A percentile compares a stretch with the other conserved stretches of the same genome.
phyloP scores from a whole-genome alignment of 192 early-diverging fungal species.

The Backusella australiensis region DNA sequence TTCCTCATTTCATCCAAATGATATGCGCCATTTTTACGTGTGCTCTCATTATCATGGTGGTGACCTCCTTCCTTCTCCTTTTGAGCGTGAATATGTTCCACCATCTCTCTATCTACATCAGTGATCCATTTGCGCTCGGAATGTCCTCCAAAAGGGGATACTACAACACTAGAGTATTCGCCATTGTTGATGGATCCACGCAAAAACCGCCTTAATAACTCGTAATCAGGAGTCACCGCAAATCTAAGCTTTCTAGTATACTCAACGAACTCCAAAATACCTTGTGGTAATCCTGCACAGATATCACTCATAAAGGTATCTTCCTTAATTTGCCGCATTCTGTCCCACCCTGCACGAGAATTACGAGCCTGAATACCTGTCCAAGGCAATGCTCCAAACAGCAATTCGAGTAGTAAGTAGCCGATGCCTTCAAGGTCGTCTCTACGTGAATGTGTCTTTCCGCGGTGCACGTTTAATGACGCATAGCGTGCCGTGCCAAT shows the following conservation, averaged over 20 bases:
- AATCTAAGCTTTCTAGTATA: slow-evolving; percentile 73
- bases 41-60: neutral
- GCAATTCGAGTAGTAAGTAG: slow-evolving; percentile 80
- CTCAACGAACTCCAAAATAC: slow-evolving; percentile 67
- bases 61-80: neutral
- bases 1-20: neutral
- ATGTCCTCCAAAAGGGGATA: slow-evolving; percentile 15
- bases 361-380: slow-evolving; percentile 80
- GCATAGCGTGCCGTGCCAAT: slow-evolving; percentile 87
- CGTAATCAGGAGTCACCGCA: slow-evolving; percentile 79
- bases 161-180: slow-evolving; percentile 14
- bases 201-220: slow-evolving; percentile 53
- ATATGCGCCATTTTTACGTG: neutral
- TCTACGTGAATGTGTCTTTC: slow-evolving; percentile 75
- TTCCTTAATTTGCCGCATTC: slow-evolving; percentile 84
- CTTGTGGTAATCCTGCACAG: slow-evolving; percentile 72
- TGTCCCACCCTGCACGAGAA: slow-evolving; percentile 83
- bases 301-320: slow-evolving; percentile 69
- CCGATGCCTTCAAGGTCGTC: slow-evolving; percentile 86
- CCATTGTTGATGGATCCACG: slow-evolving; percentile 9
- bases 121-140: slow-evolving; percentile 1
- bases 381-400: slow-evolving; percentile 78
- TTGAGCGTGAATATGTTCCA: neutral
- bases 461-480: slow-evolving; percentile 80
- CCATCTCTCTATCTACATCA: neutral